Evolutionary conservation across 345 rosid species (phyloP), one percentile per base, ranked within the genome.

Genomic region (Mangifera indica): DNA sequence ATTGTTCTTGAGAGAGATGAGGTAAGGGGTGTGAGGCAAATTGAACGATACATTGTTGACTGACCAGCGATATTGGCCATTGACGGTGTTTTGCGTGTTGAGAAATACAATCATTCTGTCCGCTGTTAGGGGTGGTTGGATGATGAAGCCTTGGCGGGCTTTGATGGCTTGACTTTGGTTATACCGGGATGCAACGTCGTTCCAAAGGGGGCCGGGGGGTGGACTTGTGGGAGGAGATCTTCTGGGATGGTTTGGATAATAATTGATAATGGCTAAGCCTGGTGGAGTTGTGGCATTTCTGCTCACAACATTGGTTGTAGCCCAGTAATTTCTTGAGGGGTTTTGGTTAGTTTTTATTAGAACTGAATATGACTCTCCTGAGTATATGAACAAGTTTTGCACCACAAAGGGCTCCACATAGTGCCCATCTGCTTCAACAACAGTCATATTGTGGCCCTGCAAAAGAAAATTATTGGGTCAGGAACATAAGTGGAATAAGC

Each of bases 381-480:
- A 89, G 77, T 89, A 88, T 42, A 93, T 83, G 76, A 81, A 91
- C 22, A 93, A 72, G 68, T 89, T 93, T 15, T 81, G 76, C 7
- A 83, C 88, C 12, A 74, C 80, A 74, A 93, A 87, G 52, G 97
- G 97, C 54, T 87, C 80, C 0, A 93, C 86, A 32, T 84, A 82
- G 74, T 91, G 87, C 37, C 91, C 93, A 44, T 89, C 93, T 0
- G 88, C 81, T 76, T 89, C 91, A 7, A 89, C 92, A n/a, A 89
- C 91, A 0, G 98, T 91, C 84, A 93, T 72, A 46, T 83, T 87
- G 63, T 91, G 98, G 26, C 90, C 98, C 83, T 86, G 75, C 42
- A 67, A 0, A 63, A 13, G 2, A 64, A 4, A 20, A n/a, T n/a
- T n/a, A 48, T 48, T 34, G 37, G 37, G 6, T 34, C 37, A 34